Percentiles rank a stretch among this genome's conserved stretches.
phyloP scores from a whole-genome alignment of 2,329 filamentous ascomycete species.

The Proliferodiscus dingleyae region DNA sequence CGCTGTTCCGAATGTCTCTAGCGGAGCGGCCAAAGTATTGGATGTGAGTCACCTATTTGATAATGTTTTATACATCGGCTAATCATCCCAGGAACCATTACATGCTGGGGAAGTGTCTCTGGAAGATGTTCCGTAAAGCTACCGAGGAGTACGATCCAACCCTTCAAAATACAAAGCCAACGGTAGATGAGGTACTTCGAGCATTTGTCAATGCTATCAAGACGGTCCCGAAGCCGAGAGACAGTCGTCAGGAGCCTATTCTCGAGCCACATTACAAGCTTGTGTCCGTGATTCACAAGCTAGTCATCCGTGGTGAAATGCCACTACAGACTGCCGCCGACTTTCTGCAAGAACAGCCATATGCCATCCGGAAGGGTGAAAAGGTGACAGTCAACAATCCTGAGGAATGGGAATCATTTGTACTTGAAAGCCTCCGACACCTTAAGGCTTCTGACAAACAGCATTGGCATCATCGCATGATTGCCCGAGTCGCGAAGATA shows the following conservation, averaged over 20 bases:
- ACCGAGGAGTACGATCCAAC: conserved; percentile 35
- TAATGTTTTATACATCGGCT: conserved; percentile 13
- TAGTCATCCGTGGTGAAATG: conserved; percentile 40
- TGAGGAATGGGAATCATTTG: conserved; percentile 55
- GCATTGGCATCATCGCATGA: conserved; percentile 73
- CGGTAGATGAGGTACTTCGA: conserved; percentile 46
- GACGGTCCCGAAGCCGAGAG: conserved; percentile 53
- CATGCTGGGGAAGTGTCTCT: conserved; percentile 66
- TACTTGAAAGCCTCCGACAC: conserved; percentile 40
- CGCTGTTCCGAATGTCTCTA: conserved; percentile 55
- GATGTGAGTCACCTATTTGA: conserved; percentile 42
- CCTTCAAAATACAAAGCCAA: conserved; percentile 29
- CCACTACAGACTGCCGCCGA: conserved; percentile 30
- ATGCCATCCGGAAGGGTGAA: conserved; percentile 27
- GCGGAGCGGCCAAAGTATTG: conserved; percentile 55
- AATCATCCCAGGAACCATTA: conserved; percentile 51
- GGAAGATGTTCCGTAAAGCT: conserved; percentile 60
- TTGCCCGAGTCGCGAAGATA: conserved; percentile 55
- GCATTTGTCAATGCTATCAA: conserved; percentile 56
- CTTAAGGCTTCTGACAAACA: conserved; percentile 55
- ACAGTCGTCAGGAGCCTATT: conserved; percentile 57
- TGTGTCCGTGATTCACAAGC: conserved; percentile 61
- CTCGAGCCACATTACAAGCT: conserved; percentile 72
- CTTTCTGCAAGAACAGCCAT: conserved; percentile 31
- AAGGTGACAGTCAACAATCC: conserved; percentile 22